Base-by-base conservation (phyloP, 139 green algal genomes). In the Parachlorella kessleri region DNA sequence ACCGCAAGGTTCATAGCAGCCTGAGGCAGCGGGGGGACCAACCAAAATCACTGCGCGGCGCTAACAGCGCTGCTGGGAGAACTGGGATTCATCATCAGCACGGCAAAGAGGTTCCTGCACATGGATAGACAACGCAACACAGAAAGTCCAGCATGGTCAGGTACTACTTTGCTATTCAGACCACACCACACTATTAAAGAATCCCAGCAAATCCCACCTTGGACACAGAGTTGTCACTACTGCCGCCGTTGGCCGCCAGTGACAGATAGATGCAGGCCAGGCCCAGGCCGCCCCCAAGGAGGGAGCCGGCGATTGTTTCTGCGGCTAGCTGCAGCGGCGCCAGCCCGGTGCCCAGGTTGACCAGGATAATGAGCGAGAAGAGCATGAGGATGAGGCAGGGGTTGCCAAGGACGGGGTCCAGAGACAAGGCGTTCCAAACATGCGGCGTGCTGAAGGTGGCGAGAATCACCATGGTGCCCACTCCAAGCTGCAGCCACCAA, bases 291-390 rank as follows among this genome's bases (percentile, higher is more conserved):
- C 69, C 68, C 7, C 76, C 76, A 1, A 48, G 2, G 23, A 70
- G 6, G 32, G 33, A 55, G 18, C 68, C 67, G 1, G 40, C 0
- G 10, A 81, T 26, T 32, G 67, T n/a, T 37, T 76, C 33, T 1
- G 6, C 53, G 1, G 42, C 54, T 18, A 81, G 39, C 33, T 68
- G 67, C 5, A 70, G 32, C 28, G 76, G 53, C 9, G 66, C 38
- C 32, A 70, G 3, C 3, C 53, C 76, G 5, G 68, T 63, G 21
- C 66, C n/a, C 26, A 53, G 30, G 37, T 23, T 37, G 21, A 81
- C 53, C 6, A 81, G 53, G 18, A 81, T 53, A 2, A 76, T 32
- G 18, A 81, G n/a, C 64, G 26, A 68, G 66, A 75, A 81, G 5
- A 74, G 38, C 24, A 81, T 26, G 38, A 66, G 42, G 33, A 35